Evolutionary conservation across 2,329 filamentous ascomycete species (phyloP).

Genomic region (Colletotrichum falcatum): DNA sequence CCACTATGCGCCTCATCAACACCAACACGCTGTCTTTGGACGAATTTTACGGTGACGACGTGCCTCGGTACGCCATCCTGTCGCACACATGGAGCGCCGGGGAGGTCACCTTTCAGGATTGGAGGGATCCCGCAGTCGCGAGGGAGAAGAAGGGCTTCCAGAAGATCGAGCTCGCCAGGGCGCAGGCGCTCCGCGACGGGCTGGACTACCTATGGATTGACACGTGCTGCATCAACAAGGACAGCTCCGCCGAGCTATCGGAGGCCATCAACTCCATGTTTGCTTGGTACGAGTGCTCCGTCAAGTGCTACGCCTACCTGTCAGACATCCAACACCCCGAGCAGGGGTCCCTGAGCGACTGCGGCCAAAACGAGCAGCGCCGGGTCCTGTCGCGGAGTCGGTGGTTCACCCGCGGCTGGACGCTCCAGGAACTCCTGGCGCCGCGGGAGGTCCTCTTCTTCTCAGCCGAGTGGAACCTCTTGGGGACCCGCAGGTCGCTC

Average conservation of each 20-base stretch:
- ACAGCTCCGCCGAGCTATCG: conserved; percentile 35
- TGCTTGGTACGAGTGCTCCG: conserved; percentile 36
- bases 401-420: conserved; percentile 43
- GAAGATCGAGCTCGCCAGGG: conserved; percentile 32
- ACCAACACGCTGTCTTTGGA: conserved; percentile 42
- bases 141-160: conserved; percentile 24
- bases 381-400: conserved; percentile 22
- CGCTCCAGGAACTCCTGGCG: conserved; percentile 42
- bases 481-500: conserved; percentile 21
- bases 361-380: not conserved
- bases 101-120: conserved; percentile 42
- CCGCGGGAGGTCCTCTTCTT: conserved; percentile 40
- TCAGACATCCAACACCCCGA: conserved; percentile 17
- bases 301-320: conserved; percentile 39
- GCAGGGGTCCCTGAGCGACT: not conserved
- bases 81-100: conserved; percentile 44
- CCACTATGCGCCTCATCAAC: conserved; percentile 48
- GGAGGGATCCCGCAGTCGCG: conserved; percentile 18
- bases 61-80: conserved; percentile 45
- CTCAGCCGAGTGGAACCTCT: conserved; percentile 27
- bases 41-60: conserved; percentile 43
- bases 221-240: conserved; percentile 42
- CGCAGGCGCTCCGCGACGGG: conserved; percentile 20
- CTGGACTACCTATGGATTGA: conserved; percentile 40
- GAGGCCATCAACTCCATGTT: conserved; percentile 41